These are phyloP conservation scores for Nitzschia sp. DNA, from an alignment of 108 stramenopile species.

Conservation along the genomic window DNA sequence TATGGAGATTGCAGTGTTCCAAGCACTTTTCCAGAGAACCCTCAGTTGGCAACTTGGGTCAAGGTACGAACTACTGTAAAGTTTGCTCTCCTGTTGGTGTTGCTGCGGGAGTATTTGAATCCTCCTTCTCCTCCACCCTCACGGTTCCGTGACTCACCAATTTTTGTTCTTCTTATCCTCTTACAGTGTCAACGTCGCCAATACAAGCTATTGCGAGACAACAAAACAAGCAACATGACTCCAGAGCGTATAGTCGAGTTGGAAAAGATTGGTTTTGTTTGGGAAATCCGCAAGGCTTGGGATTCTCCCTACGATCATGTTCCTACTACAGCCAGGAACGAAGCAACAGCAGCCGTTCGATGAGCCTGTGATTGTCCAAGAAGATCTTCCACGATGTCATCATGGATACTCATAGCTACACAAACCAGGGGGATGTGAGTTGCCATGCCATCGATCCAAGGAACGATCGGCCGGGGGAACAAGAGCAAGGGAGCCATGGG, in stretches of 20 bases:
- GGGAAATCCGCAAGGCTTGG: conserved; percentile 41
- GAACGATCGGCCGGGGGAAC: too few relatives aligned
- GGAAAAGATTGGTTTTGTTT: conserved; percentile 55
- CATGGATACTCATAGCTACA: too few relatives aligned
- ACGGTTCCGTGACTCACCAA: not conserved
- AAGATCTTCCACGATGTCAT: too few relatives aligned
- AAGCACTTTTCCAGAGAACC: conserved; percentile 29
- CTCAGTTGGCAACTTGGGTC: conserved; percentile 46
- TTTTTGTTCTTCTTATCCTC: not conserved
- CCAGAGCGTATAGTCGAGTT: conserved; percentile 39
- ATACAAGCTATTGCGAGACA: conserved; percentile 48
- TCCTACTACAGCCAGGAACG: too few relatives aligned
- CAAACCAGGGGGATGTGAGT: too few relatives aligned
- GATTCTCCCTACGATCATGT: not conserved
- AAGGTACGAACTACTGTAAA: conserved; percentile 2
- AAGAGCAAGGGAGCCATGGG: too few relatives aligned
- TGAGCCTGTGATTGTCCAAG: too few relatives aligned
- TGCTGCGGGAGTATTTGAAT: too few relatives aligned
- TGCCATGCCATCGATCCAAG: too few relatives aligned
- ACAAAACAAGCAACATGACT: conserved; percentile 44
- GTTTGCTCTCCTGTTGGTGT: too few relatives aligned
- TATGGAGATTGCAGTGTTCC: conserved; percentile 42
- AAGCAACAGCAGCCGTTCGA: too few relatives aligned
- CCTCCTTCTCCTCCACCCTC: too few relatives aligned
- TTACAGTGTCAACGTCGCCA: conserved; percentile 45